phyloP scores from a whole-genome alignment of 2,329 filamentous ascomycete species.

The Xylariales sp. region DNA sequence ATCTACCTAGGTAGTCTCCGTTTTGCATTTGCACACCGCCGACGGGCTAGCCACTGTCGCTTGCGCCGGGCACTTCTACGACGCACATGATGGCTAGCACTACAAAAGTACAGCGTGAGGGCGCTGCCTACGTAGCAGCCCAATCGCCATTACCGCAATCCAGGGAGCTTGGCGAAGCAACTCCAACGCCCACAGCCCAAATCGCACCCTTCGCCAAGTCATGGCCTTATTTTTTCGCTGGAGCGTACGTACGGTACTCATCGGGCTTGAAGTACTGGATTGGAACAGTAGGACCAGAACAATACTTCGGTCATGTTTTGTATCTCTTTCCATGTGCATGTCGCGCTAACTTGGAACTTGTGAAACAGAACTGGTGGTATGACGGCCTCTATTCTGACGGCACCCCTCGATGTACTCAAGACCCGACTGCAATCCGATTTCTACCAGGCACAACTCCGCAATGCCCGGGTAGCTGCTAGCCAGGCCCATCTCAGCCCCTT shows the following conservation, averaged over 20 bases:
- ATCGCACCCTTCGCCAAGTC: conserved; percentile 74
- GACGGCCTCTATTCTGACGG: conserved; percentile 91
- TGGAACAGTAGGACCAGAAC: not conserved
- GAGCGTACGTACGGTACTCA: conserved; percentile 71
- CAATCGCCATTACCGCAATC: conserved; percentile 63
- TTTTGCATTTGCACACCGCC: too few species aligned
- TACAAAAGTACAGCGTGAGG: conserved; percentile 38
- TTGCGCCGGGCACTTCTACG: conserved; percentile 33
- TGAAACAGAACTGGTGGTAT: conserved; percentile 81
- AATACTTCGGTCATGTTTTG: conserved; percentile 9
- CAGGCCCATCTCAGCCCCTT: conserved; percentile 70
- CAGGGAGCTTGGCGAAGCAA: conserved; percentile 69
- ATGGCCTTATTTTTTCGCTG: conserved; percentile 92
- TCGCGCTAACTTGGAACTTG: conserved; percentile 35
- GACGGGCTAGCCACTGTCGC: conserved; percentile 32
- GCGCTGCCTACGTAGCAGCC: conserved; percentile 32
- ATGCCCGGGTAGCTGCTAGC: conserved; percentile 71
- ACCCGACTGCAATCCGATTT: conserved; percentile 94
- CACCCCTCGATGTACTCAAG: conserved; percentile 92
- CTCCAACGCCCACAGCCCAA: conserved; percentile 58
- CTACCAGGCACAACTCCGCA: conserved; percentile 84
- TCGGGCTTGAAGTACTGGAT: not conserved
- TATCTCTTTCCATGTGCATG: conserved; percentile 3
- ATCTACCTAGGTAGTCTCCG: too few species aligned
- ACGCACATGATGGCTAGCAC: conserved; percentile 42